These are phyloP conservation scores for Suillus subalutaceus DNA, from an alignment of 768 basidiomycete genomes.

Conservation along the genomic window DNA sequence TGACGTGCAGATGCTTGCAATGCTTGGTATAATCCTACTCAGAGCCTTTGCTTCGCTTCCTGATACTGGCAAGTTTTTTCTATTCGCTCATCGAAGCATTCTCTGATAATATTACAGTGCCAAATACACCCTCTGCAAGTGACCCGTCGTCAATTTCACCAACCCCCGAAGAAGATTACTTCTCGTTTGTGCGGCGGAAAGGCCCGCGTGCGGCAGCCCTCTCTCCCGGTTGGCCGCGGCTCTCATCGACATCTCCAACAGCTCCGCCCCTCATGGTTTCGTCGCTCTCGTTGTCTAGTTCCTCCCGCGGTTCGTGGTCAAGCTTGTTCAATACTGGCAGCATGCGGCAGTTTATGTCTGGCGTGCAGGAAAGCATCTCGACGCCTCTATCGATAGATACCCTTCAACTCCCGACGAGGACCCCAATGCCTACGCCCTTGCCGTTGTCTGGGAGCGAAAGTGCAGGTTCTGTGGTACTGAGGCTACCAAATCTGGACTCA, in stretches of 20 bases:
- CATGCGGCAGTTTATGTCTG: conserved; percentile 69
- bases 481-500: conserved; percentile 28
- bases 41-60: conserved; percentile 37
- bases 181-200: conserved; percentile 44
- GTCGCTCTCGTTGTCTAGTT: conserved; percentile 53
- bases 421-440: conserved; percentile 25
- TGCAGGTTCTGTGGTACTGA: conserved; percentile 15
- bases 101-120: conserved; percentile 7
- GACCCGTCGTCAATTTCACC: conserved; percentile 21
- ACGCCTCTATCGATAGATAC: conserved; percentile 37
- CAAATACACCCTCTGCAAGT: conserved; percentile 23
- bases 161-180: conserved; percentile 56
- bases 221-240: conserved; percentile 57
- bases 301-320: conserved; percentile 82
- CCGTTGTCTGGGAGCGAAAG: conserved; percentile 27
- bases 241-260: conserved; percentile 46
- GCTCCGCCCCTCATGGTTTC: conserved; percentile 39
- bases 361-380: conserved; percentile 54
- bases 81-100: not conserved
- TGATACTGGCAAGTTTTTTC: conserved; percentile 19
- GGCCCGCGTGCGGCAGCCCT: conserved; percentile 42
- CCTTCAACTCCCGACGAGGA: conserved; percentile 8
- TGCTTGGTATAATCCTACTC: conserved; percentile 70
- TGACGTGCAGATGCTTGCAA: conserved; percentile 83
- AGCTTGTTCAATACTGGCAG: conserved; percentile 70